A percentile compares a stretch with the other conserved stretches of the same genome.
phyloP scores from a whole-genome alignment of 768 basidiomycete species.

The Botryobasidium botryosum region DNA sequence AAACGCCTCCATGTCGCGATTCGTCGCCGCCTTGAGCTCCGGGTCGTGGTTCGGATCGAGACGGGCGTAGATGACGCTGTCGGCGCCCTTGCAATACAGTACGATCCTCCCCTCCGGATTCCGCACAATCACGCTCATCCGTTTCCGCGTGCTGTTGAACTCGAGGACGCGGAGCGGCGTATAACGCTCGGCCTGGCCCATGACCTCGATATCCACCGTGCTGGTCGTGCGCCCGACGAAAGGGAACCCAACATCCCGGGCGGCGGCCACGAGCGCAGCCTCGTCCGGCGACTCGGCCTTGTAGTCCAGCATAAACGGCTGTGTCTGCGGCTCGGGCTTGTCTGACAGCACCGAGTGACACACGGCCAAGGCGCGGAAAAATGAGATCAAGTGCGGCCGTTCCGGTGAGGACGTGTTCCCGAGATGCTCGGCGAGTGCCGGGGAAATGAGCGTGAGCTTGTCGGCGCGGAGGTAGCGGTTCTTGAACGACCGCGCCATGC shows the following conservation, averaged over 20 bases:
- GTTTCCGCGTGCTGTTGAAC: conserved; percentile 86
- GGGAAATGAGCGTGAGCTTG: conserved; percentile 75
- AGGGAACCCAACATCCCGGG: conserved; percentile 84
- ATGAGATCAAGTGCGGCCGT: conserved; percentile 50
- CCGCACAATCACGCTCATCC: conserved; percentile 88
- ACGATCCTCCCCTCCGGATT: conserved; percentile 67
- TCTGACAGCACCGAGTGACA: conserved; percentile 88
- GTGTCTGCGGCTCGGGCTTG: conserved; percentile 38
- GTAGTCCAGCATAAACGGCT: conserved; percentile 59
- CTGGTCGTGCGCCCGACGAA: conserved; percentile 66
- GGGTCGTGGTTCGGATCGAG: conserved; percentile 62
- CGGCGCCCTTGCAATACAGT: conserved; percentile 93
- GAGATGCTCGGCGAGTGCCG: conserved; percentile 66
- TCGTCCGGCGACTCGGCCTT: conserved; percentile 97
- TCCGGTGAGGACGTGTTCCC: conserved; percentile 43
- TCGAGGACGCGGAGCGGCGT: conserved; percentile 67
- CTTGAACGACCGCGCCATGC: conserved; percentile 65
- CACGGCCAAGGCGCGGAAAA: conserved; percentile 89
- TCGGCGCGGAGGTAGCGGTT: conserved; percentile 72
- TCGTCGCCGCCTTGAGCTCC: conserved; percentile 56
- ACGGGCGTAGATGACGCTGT: conserved; percentile 83
- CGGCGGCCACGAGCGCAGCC: conserved; percentile 81
- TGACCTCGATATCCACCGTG: conserved; percentile 71
- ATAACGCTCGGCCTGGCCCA: conserved; percentile 77
- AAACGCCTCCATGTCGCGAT: conserved; percentile 79